A percentile compares a stretch with the other conserved stretches of the same genome.
These are phyloP conservation scores for Microdochium trichocladiopsis DNA, from an alignment of 2,329 filamentous ascomycete genomes.

Conservation along the genomic window DNA sequence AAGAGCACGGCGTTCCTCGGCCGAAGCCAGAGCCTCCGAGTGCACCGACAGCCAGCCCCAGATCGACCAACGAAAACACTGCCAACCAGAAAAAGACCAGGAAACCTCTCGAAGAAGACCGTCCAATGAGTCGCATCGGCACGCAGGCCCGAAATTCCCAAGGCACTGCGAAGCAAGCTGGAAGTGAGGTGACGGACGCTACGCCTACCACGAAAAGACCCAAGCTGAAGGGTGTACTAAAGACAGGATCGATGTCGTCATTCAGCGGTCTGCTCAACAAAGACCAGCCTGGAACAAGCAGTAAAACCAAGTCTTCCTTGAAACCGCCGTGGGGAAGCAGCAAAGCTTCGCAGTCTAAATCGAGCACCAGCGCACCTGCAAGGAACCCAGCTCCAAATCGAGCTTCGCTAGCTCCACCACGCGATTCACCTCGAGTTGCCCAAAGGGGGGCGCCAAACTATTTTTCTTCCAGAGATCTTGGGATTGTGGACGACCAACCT, in stretches of 20 bases:
- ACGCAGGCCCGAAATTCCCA: slow-evolving; percentile 13
- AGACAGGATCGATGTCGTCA: slow-evolving; percentile 37
- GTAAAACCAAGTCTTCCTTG: slow-evolving; percentile 9
- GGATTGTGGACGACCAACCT: slow-evolving; percentile 11
- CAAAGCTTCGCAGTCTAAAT: slow-evolving; percentile 11
- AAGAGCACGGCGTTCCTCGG: neutral
- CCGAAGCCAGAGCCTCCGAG: neutral
- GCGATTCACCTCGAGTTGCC: slow-evolving; percentile 25
- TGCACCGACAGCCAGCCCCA: neutral
- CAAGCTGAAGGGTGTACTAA: slow-evolving; percentile 43
- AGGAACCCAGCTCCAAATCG: slow-evolving; percentile 18
- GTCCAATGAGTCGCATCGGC: neutral
- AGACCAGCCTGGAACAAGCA: slow-evolving; percentile 22
- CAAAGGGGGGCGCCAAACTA: slow-evolving; percentile 28
- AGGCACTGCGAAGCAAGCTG: slow-evolving; percentile 20
- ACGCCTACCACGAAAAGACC: slow-evolving; percentile 33
- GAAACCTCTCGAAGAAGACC: slow-evolving; percentile 2
- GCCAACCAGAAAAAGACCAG: slow-evolving; percentile 15
- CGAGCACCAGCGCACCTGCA: neutral
- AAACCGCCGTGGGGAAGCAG: slow-evolving; percentile 16
- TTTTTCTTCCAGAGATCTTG: slow-evolving; percentile 30
- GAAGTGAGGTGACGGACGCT: slow-evolving; percentile 10
- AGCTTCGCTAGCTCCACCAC: slow-evolving; percentile 19
- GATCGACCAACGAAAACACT: neutral
- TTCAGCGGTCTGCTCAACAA: slow-evolving; percentile 42